Evolutionary conservation across 2,329 filamentous ascomycete species (phyloP), one percentile per base, ranked within the genome.

Genomic region (Sphaerulina musiva): DNA sequence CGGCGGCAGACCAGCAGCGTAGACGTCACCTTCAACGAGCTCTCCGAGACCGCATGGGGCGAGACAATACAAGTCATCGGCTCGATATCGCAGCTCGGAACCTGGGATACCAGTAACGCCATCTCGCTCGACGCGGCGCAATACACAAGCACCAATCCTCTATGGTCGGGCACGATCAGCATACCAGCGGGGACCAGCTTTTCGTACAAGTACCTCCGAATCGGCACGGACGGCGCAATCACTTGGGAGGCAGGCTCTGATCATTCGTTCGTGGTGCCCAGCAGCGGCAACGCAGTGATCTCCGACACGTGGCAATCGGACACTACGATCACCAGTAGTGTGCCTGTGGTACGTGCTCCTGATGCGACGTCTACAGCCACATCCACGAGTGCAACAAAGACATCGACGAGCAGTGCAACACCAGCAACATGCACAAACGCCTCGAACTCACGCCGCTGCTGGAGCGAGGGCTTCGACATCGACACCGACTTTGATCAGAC

Each of bases 1-100:
- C 31, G 41, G 26, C 51, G 55, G 48, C 55, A 57, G 11, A 41
- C 39, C 7, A 45, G 17, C 0, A 69, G 75, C 0, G 77, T 85
- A 4, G 73, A 78, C 0, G 80, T 89, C 6, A 81, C 81, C 0
- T 88, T 89, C 70, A 73, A 81, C 46, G 80, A 78, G 57, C 64
- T 75, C 1, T 81, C 78, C 17, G 75, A 72, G 1, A 89, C 85
- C 0, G 65, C 64, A 2, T 81, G 68, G 46, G 86, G 85, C 3
- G 76, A 89, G 67, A 82, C 77, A 7, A 76, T 90, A 64, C 86
- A 83, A 67, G 68, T 90, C 10, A 75, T 79, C 0, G 86, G 86
- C 14, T 81, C 77, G 52, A 75, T 78, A 46, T 63, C 74, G 1
- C 72, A 78, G 31, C 77, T 90, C 6, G 85, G 85, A 4, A 66